Evolutionary conservation across 2,329 filamentous ascomycete genomes (phyloP).

Genomic region (Chaetomiaceae sp.): DNA sequence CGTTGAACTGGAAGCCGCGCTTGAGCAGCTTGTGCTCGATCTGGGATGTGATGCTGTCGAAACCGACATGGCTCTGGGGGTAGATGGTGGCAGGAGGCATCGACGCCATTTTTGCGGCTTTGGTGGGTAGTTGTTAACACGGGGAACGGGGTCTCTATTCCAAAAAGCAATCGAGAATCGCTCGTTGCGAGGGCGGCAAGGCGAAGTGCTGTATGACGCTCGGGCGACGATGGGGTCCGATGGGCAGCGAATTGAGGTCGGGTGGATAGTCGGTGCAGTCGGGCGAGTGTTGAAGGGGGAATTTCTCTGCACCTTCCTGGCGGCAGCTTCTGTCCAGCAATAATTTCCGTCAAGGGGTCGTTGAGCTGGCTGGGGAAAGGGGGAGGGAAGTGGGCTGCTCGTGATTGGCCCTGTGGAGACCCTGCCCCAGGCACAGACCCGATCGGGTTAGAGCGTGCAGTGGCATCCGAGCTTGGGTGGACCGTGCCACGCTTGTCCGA

Average conservation of each 20-base stretch:
- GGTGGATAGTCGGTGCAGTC: conserved; percentile 19
- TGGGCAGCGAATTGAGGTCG: conserved; percentile 7
- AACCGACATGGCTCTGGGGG: conserved; percentile 97
- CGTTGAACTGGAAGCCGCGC: conserved; percentile 99
- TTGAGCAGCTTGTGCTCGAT: conserved; percentile 99
- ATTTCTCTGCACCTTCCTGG: conserved; percentile 25
- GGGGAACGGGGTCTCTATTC: conserved; percentile 27
- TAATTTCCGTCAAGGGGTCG: conserved; percentile 30
- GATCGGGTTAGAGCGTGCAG: conserved; percentile 21
- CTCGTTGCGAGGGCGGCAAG: conserved; percentile 8
- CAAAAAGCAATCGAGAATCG: conserved; percentile 22
- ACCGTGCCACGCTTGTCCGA: conserved; percentile 23
- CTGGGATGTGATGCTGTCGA: conserved; percentile 99
- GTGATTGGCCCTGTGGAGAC: conserved; percentile 26
- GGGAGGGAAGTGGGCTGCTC: conserved; percentile 27
- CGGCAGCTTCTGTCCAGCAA: conserved; percentile 26
- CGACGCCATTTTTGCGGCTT: conserved; percentile 46
- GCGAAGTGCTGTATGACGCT: background rate
- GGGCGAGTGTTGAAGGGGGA: conserved; percentile 22
- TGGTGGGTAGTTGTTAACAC: conserved; percentile 24
- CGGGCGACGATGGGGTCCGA: background rate
- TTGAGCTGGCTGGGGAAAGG: conserved; percentile 36
- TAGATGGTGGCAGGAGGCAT: conserved; percentile 71
- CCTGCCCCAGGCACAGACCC: conserved; percentile 24
- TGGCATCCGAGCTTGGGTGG: conserved; percentile 15